These are phyloP conservation scores for Fusarium agapanthi DNA, from an alignment of 2,329 filamentous ascomycete genomes.

Conservation along the genomic window DNA sequence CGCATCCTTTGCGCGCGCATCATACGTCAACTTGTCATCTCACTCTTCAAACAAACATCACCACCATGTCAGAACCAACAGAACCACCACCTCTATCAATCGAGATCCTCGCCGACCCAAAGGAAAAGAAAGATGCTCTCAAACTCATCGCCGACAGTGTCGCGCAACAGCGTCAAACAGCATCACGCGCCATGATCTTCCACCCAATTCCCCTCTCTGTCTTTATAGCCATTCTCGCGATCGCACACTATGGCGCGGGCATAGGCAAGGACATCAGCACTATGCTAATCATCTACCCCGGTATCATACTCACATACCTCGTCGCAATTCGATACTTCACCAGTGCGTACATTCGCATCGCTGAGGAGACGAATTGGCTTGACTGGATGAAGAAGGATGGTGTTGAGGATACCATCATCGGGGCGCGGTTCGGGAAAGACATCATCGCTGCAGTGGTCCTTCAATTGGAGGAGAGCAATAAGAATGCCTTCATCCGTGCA, in stretches of 20 bases:
- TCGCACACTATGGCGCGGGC: conserved; percentile 53
- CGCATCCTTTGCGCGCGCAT: neutral
- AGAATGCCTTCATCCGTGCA: conserved; percentile 74
- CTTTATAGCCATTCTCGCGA: conserved; percentile 51
- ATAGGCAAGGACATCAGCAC: conserved; percentile 61
- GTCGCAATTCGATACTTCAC: conserved; percentile 68
- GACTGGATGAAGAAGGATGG: conserved; percentile 58
- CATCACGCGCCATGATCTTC: conserved; percentile 69
- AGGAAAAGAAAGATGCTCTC: conserved; percentile 73
- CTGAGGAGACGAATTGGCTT: conserved; percentile 70
- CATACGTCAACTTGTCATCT: neutral
- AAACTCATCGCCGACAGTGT: conserved; percentile 81
- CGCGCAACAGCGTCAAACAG: conserved; percentile 79
- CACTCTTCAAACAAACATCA: neutral
- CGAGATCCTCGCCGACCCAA: conserved; percentile 58
- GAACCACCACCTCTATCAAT: conserved; percentile 69
- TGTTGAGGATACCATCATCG: conserved; percentile 65
- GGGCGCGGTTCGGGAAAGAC: conserved; percentile 71
- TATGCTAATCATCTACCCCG: conserved; percentile 63
- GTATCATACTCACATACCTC: conserved; percentile 70
- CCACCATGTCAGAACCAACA: conserved; percentile 11
- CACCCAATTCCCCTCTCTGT: conserved; percentile 63
- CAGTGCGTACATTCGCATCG: conserved; percentile 68
- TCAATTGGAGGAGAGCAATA: conserved; percentile 58
- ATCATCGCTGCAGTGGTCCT: conserved; percentile 77